These are phyloP conservation scores for Phaeophleospora eucalypticola DNA, from an alignment of 2,329 filamentous ascomycete genomes.

Conservation along the genomic window DNA sequence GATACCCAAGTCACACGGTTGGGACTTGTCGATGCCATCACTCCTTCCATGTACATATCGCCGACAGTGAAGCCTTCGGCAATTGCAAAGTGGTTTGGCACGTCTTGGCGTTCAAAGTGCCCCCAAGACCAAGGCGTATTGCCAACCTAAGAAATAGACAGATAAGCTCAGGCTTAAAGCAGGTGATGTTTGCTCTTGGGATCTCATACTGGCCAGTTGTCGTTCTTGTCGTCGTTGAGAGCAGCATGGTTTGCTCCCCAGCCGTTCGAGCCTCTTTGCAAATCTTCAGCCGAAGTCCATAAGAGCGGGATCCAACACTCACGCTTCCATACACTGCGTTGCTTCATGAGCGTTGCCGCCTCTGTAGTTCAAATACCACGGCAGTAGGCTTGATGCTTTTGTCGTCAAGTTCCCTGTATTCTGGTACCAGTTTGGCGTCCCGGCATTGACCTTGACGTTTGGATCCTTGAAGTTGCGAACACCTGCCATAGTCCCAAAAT, in stretches of 20 bases:
- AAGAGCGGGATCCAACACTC: too few relatives aligned
- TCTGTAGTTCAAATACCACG: constrained; percentile 54
- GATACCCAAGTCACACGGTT: constrained; percentile 51
- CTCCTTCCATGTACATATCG: constrained; percentile 54
- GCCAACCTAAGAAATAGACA: too few relatives aligned
- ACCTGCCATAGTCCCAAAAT: constrained; percentile 14
- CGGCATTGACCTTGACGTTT: constrained; percentile 36
- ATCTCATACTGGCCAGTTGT: constrained; percentile 55
- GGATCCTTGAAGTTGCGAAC: constrained; percentile 45
- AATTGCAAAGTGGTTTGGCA: constrained; percentile 54
- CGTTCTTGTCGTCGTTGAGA: constrained; percentile 53
- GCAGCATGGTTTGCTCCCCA: constrained; percentile 52
- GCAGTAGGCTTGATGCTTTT: constrained; percentile 44
- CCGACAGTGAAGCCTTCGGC: constrained; percentile 53
- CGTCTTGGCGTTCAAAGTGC: constrained; percentile 48
- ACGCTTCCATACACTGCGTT: constrained; percentile 56
- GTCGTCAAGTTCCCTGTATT: constrained; percentile 40
- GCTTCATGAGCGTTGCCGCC: constrained; percentile 46
- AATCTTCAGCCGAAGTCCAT: too few relatives aligned
- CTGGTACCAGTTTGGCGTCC: constrained; percentile 44
- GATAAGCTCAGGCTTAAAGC: too few relatives aligned
- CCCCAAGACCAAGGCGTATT: constrained; percentile 54
- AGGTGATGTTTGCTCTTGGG: too few relatives aligned
- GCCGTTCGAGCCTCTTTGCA: constrained; percentile 51
- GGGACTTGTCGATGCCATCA: constrained; percentile 51